Evolutionary conservation across 768 basidiomycete genomes (phyloP).

Genomic region (Termitomyces heimii): DNA sequence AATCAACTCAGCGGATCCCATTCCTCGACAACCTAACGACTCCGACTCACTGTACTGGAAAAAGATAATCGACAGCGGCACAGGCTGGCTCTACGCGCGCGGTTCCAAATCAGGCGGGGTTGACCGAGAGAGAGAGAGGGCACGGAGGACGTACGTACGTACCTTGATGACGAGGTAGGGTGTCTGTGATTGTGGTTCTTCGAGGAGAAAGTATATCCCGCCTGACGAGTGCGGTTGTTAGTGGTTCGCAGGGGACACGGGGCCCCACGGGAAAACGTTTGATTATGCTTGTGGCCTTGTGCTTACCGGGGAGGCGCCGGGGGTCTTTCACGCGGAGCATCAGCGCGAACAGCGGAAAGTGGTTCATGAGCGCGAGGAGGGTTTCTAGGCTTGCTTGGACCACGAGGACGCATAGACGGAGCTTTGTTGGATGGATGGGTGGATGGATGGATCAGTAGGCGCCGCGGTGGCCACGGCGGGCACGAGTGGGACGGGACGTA

Average conservation of each 20-base stretch:
- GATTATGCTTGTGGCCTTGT: not conserved
- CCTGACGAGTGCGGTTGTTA: slow-evolving; percentile 12
- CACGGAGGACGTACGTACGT: too few species aligned
- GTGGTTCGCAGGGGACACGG: too few species aligned
- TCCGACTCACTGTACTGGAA: slow-evolving; percentile 53
- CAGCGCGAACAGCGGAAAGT: slow-evolving; percentile 87
- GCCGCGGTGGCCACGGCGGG: slow-evolving; percentile 5
- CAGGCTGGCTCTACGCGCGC: slow-evolving; percentile 41
- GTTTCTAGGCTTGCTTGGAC: slow-evolving; percentile 61
- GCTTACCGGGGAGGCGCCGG: slow-evolving; percentile 69
- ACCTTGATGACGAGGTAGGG: slow-evolving; percentile 29
- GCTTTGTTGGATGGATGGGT: slow-evolving; percentile 24
- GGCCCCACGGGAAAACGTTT: too few species aligned
- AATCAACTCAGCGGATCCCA: too few species aligned
- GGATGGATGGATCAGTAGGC: too few species aligned
- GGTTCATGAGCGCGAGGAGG: slow-evolving; percentile 75
- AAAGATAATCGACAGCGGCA: slow-evolving; percentile 46
- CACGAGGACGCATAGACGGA: slow-evolving; percentile 47
- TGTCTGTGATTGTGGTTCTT: slow-evolving; percentile 14
- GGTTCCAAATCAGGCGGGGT: not conserved
- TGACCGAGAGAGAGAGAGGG: not conserved
- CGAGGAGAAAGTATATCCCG: slow-evolving; percentile 26
- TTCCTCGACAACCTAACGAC: too few species aligned
- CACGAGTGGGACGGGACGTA: slow-evolving; percentile 40
- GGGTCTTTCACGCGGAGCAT: slow-evolving; percentile 84